phyloP scores from a whole-genome alignment of 352 stramenopile species.

The Hyphochytrium catenoides region DNA sequence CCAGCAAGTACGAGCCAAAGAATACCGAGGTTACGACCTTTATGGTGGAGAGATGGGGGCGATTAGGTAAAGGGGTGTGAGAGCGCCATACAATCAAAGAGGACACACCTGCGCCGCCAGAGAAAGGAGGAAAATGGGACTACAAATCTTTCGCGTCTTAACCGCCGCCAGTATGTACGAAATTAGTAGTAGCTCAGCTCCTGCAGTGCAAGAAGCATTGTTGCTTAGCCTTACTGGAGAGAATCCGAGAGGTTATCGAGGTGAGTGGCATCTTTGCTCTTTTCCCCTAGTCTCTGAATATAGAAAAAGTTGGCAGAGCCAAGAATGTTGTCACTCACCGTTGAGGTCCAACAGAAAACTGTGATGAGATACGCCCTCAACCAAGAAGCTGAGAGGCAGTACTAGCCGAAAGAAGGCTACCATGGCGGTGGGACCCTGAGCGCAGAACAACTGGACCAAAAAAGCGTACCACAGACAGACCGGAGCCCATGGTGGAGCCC shows the following conservation, averaged over 20 bases:
- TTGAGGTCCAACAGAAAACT: conserved; percentile 69
- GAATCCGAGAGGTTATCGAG: not conserved
- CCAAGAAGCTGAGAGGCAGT: conserved; percentile 47
- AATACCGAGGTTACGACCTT: conserved; percentile 52
- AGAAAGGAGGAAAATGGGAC: conserved; percentile 50
- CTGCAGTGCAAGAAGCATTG: conserved; percentile 9
- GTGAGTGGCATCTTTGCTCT: too few relatives aligned
- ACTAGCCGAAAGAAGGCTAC: conserved; percentile 56
- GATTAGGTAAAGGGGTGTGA: not conserved
- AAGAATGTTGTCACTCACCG: too few relatives aligned
- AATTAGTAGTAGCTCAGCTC: conserved; percentile 42
- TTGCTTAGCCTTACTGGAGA: not conserved
- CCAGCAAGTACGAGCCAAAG: conserved; percentile 40
- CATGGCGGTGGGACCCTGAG: conserved; percentile 47
- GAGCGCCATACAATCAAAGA: not conserved
- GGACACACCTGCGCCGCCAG: conserved; percentile 30
- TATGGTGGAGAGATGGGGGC: conserved; percentile 1
- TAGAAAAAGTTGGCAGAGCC: too few relatives aligned
- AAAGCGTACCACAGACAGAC: conserved; percentile 71
- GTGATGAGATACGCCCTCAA: conserved; percentile 61
- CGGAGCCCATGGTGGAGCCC: conserved; percentile 54
- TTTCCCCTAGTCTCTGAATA: too few relatives aligned
- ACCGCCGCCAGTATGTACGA: conserved; percentile 60
- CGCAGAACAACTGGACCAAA: conserved; percentile 60
- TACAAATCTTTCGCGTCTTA: conserved; percentile 58